Evolutionary conservation across 768 basidiomycete species (phyloP), one percentile per base, ranked within the genome.

Genomic region (Jaapia argillacea): DNA sequence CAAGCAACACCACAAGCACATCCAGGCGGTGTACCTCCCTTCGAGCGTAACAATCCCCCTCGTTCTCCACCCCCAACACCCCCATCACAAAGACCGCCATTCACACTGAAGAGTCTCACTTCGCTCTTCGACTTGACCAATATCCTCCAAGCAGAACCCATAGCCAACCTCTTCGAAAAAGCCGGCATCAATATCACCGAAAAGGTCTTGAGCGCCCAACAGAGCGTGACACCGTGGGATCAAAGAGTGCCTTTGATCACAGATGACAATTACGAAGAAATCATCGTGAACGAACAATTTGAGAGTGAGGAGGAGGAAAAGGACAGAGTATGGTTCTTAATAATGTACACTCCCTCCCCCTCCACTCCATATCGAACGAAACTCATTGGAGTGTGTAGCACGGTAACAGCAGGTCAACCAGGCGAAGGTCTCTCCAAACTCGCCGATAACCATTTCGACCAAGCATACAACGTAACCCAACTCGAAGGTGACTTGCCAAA

Each of bases 101-200:
- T 7, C 39, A 40, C 14, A 23, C 36, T 46, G 7, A 41, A 18
- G 25, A 35, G 3, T 16, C 44, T 16, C 24, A 35, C 16, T 40
- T 18, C 46, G 37, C 27, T 49, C 26, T 49, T 59, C 38, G 57
- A 56, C 47, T 49, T 63, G 37, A 47, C 52, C 16, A 56, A 51
- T 24, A 6, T 75, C 13, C 54, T 90, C 40, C 69, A 71, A 5
- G 69, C 68, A 0, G 69, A 67, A 18, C 79, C 83, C 24, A 60
- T 82, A 3, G 68, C 67, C 23, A 65, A 65, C 1, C 47, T 87
- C 10, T 71, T 85, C 51, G 58, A 64, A 7, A 67, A 69, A 43
- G 53, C 75, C 26, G 87, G 86, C n/a, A 57, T 90, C 22, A 89
- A 90, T 56, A 64, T 87, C 49, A 77, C 79, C 2, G 79, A 81